Base-by-base conservation (phyloP, 208 protist species). In the Leishmania turanica region DNA sequence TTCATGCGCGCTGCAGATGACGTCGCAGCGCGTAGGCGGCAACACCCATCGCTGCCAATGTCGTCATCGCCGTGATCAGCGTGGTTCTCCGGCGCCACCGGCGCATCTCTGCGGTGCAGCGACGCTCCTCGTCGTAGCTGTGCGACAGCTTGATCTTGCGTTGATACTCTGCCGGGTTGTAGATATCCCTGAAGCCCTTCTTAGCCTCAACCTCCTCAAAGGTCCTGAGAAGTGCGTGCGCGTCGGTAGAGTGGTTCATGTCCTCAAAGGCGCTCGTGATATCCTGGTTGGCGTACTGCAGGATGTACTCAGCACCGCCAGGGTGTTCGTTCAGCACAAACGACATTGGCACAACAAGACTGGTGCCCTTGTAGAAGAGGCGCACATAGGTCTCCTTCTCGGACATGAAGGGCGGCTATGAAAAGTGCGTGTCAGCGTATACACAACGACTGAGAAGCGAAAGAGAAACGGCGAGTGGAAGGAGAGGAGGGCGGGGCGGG, bases 251-350 rank as follows among this genome's bases (percentile, higher is more conserved):
- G 84, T 91, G 88, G 74, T 82, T 79, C 53, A 76, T 72, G 60
- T 88, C 81, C 4, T 81, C 76, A 72, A 91, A 91, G 37, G 80
- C 82, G 37, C 77, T 75, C n/a, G 82, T 89, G 31, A 91, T 86
- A 72, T 91, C 85, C 15, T 81, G 68, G 24, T 74, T 77, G 42
- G 78, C 77, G 76, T 88, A 84, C 47, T 58, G 75, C 77, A 89
- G 65, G 75, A 91, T 84, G 69, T 83, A 80, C 51, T 81, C 78
- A 24, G 75, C 68, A 11, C 88, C 88, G 24, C 86, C 88, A 40
- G 88, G 86, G 79, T 91, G 88, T 51, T 81, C 76, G 17, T 81
- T 80, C n/a, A 78, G 47, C 62, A 91, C 81, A 64, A 84, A 91
- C 21, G 80, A 66, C 58, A 85, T 40, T 7, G 88, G 88, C 51